Evolutionary conservation across 192 early-diverging fungal species (phyloP).

Genomic region (Phlyctochytrium bullatum): DNA sequence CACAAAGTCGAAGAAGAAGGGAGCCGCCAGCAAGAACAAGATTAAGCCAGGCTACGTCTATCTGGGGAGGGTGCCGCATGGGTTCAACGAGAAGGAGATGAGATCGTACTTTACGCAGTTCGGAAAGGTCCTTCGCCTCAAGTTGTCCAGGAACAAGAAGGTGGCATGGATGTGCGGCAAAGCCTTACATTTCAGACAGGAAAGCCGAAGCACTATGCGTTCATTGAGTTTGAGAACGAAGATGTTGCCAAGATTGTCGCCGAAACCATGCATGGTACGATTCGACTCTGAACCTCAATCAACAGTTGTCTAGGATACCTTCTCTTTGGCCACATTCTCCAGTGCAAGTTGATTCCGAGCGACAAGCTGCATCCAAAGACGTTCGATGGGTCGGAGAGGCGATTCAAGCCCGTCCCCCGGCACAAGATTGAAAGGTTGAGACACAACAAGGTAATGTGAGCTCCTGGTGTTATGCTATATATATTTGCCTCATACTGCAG

Average conservation of each 20-base stretch:
- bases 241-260: conserved; percentile 89
- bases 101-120: conserved; percentile 89
- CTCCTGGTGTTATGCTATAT: too few species aligned
- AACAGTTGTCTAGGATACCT: too few species aligned
- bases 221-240: conserved; percentile 80
- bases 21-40: neutral
- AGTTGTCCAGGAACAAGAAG: conserved; percentile 84
- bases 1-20: too few species aligned
- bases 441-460: conserved; percentile 71
- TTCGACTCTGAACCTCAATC: too few species aligned
- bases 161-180: conserved; percentile 11
- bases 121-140: conserved; percentile 73
- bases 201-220: conserved; percentile 87
- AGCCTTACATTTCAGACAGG: conserved; percentile 59
- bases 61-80: conserved; percentile 89
- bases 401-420: conserved; percentile 63
- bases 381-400: conserved; percentile 71
- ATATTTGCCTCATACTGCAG: too few species aligned
- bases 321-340: conserved; percentile 22
- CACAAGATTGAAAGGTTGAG: conserved; percentile 54
- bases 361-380: conserved; percentile 71
- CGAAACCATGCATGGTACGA: conserved; percentile 92
- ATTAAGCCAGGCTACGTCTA: conserved; percentile 72
- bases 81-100: conserved; percentile 96
- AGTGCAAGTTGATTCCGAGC: conserved; percentile 57